Evolutionary conservation across 2,329 filamentous ascomycete genomes (phyloP), one percentile per base, ranked within the genome.

Genomic region (Penicillium rolfsii): DNA sequence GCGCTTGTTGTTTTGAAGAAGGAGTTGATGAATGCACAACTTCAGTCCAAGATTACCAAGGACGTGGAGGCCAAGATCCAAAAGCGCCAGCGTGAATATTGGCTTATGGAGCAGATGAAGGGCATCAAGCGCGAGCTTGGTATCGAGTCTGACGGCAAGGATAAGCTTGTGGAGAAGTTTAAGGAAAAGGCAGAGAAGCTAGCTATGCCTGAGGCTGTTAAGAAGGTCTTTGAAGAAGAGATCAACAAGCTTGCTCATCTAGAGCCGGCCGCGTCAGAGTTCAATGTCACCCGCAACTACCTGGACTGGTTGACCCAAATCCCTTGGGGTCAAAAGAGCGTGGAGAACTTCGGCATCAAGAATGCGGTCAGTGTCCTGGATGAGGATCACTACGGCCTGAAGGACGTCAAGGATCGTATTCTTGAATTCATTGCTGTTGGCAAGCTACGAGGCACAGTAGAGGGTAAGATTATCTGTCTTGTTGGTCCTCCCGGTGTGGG

Each of bases 71-170:
- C 87, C 73, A 97, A 97, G 79, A 98, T 99, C 57, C 93, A 93
- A 70, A 98, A 99, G 80, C 89, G 94, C 33, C 95, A 99, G 76
- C 88, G 95, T 55, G 95, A 99, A 74, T 99, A 98, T 80, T 98
- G 93, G 91, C 82, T 99, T 50, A 96, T 97, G 92, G 95, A 99
- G 79, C 96, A 99, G 77, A 97, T 99, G 93, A 98, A 98, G 82
- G 95, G 93, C 28, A 99, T 99, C 73, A 90, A 92, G 60, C 87
- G 95, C 60, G 95, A 99, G 78, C 86, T 99, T 52, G 95, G 96
- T 24, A 91, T 99, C 56, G 96, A 99, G 76, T 96, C 92, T 5
- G 95, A 99, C 73, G 95, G 96, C 66, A 99, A 98, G 79, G 95
- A 99, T 73, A 98, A 98, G 80, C 84, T 99, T 12, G 91, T 99